Base-by-base conservation (phyloP, 352 stramenopile genomes). In the Pilasporangium apinafurcum region DNA sequence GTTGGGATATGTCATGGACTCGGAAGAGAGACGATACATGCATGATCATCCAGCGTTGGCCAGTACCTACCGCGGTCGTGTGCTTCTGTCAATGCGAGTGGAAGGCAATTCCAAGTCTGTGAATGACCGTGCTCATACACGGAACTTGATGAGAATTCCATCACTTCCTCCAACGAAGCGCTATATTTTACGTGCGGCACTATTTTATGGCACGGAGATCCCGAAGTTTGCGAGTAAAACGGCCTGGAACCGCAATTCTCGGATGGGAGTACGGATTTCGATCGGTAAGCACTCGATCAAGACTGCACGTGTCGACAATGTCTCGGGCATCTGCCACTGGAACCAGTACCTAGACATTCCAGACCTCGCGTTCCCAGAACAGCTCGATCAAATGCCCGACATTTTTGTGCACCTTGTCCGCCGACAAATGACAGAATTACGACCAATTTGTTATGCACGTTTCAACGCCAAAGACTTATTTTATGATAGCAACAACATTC, bases 131-230 rank as follows among this genome's bases (percentile, higher is more conserved):
- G 70, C 75, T 4, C 75, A 91, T 47, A 78, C 69, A 12, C 58
- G 75, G 32, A 87, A 85, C 44, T 26, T 88, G 5, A 68, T 76
- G 8, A 74, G 62, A 20, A 67, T 53, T 16, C 49, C 56, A 3
- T 37, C 62, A 0, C 48, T 48, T 12, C 73, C 70, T 14, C 56
- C 37, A 10, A 81, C 67, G 24, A 68, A 65, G 39, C 63, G 50
- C 6, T 92, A 89, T 51, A 74, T 61, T 2, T 47, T 95, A 12
- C 79, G 80, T 18, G 51, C 64, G 0, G 66, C 80, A 8, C 34
- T 90, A 5, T 80, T 92, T 41, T 85, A 83, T 36, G 83, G 79
- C 22, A 86, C 83, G 10, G 83, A 94, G 43, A 86, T 94, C 27
- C 83, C 83, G 35, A 59, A 53, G 10, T 88, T 94, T 37, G 51